A percentile compares a stretch with the other conserved stretches of the same genome.
Evolutionary conservation across 2,329 filamentous ascomycete genomes (phyloP).

Genomic region (Claviceps spartinae): DNA sequence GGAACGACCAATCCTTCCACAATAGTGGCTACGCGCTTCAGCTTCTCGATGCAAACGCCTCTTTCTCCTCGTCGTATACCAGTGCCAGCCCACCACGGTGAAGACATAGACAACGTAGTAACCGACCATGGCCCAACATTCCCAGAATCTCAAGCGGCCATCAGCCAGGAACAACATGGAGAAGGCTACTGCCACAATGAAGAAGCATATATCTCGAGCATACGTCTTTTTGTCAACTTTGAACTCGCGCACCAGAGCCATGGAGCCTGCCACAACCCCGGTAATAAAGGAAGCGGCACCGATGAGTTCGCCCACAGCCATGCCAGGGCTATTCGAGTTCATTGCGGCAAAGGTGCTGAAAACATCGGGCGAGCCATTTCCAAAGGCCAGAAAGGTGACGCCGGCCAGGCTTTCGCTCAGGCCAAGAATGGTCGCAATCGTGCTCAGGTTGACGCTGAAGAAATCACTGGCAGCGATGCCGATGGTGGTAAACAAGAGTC

Average conservation of each 20-base stretch:
- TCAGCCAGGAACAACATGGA: slow-evolving; percentile 80
- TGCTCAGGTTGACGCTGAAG: slow-evolving; percentile 92
- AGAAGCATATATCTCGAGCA: slow-evolving; percentile 82
- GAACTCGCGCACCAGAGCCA: slow-evolving; percentile 94
- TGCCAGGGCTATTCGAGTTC: slow-evolving; percentile 90
- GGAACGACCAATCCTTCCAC: slow-evolving; percentile 37
- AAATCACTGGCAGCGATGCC: slow-evolving; percentile 97
- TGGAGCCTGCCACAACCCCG: slow-evolving; percentile 87
- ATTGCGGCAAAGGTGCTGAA: slow-evolving; percentile 98
- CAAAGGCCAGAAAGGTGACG: slow-evolving; percentile 91
- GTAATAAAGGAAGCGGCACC: slow-evolving; percentile 94
- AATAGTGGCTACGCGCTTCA: slow-evolving; percentile 60
- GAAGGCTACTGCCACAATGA: slow-evolving; percentile 74
- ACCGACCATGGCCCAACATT: slow-evolving; percentile 77
- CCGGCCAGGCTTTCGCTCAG: slow-evolving; percentile 94
- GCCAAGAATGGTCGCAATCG: slow-evolving; percentile 75
- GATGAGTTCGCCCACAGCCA: slow-evolving; percentile 89
- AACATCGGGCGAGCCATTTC: slow-evolving; percentile 94
- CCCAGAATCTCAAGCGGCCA: slow-evolving; percentile 73
- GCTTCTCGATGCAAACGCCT: slow-evolving; percentile 51
- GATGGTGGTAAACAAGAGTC: slow-evolving; percentile 86
- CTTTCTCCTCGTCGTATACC: slow-evolving; percentile 55
- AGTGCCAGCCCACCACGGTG: slow-evolving; percentile 86
- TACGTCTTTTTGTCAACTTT: slow-evolving; percentile 82
- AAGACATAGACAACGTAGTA: slow-evolving; percentile 86